Conservation (phyloP, 2,329 filamentous ascomycete genomes). For the Dendrostoma leiphaemia region DNA sequence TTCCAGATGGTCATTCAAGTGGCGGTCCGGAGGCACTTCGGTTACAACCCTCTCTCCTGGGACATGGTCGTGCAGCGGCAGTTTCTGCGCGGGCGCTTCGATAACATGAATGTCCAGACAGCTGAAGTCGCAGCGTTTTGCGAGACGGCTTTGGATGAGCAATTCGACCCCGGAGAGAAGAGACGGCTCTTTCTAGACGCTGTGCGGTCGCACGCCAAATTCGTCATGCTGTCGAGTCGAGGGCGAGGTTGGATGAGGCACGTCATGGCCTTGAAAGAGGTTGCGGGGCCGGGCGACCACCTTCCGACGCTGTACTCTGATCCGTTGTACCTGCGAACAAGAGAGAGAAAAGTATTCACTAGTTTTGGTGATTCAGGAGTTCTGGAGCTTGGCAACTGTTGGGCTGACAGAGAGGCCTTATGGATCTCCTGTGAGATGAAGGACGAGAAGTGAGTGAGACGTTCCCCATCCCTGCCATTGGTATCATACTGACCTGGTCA, state of each 20-base stretch:
- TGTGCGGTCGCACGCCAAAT: background rate
- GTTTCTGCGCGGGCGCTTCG: slow-evolving; percentile 22
- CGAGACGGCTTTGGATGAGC: background rate
- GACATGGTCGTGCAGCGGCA: slow-evolving; percentile 22
- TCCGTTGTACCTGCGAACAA: background rate
- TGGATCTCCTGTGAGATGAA: background rate
- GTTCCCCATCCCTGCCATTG: background rate
- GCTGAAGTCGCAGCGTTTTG: slow-evolving; percentile 19
- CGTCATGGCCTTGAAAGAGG: background rate
- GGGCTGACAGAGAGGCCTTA: background rate
- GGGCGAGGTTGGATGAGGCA: background rate
- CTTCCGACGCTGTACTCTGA: background rate
- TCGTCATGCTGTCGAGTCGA: background rate
- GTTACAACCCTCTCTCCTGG: slow-evolving; percentile 18
- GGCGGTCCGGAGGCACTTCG: slow-evolving; percentile 19
- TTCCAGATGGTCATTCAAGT: slow-evolving; percentile 21
- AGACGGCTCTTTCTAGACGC: background rate
- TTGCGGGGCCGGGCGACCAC: background rate
- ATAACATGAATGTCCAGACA: slow-evolving; percentile 20
- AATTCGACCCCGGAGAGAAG: background rate
- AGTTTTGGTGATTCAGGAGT: background rate
- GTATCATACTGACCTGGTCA: background rate
- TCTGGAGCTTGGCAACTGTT: background rate
- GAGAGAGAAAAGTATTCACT: background rate
- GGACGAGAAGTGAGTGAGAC: background rate